Base-by-base conservation (phyloP, 2,329 filamentous ascomycete genomes). In the Emmonsia crescens region DNA sequence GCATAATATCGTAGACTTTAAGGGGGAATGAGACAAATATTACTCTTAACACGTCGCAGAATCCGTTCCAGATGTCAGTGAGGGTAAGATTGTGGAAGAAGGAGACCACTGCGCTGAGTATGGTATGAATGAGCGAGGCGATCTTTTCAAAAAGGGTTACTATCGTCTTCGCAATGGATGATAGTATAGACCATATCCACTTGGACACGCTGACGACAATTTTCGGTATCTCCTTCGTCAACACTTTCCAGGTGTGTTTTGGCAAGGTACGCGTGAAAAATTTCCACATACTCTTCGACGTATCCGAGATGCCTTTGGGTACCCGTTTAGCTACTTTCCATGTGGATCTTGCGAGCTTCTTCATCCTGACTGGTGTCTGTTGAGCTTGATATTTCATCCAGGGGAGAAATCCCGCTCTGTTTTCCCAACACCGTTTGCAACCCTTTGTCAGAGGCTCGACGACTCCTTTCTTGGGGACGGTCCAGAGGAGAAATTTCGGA, bases 401-500 rank as follows among this genome's bases (percentile, higher is more conserved):
- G 12, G 27, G 42, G 12, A 49, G 12, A 1, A 59, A 49, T 6
- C 33, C 31, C n/a, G n/a, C 33, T 59, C 46, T 49, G 16, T 59
- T 49, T 31, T 36, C 33, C 57, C 57, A 59, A 44, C 57, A 51
- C 57, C 57, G 52, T 36, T 36, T 49, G n/a, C 44, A 49, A 9
- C 31, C 29, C 5, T 27, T 59, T 44, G 24, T 12, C 44, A 59
- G 4, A 5, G 57, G 57, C 46, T 31, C 16, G 46, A 59, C 27
- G 16, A 59, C 5, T 10, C n/a, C n/a, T 5, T 51, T 14, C 5
- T 59, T 51, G 10, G 57, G 57, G 44, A 19, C 5, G 10, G 57
- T 49, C 57, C 57, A 59, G 3, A 59, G 44, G 27, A 59, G 16
- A n/a, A 59, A 59, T 40, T 59, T 59, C n/a, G 42, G 44, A 21